phyloP scores from a whole-genome alignment of 306 rosid species.

The apple (Malus domestica) region ASM211411v1 NC_041803.1:14211501-14212000 shows the following conservation, averaged over 20 bases:
- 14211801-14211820: slow-evolving; percentile 5
- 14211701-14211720: slow-evolving; percentile 74
- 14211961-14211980: not conserved
- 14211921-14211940: slow-evolving; percentile 44
- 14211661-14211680: slow-evolving; percentile 45
- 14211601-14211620: not conserved
- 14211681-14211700: slow-evolving; percentile 30
- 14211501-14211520: not conserved
- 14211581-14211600: not conserved
- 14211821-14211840: slow-evolving; percentile 11
- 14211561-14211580: not conserved
- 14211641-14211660: slow-evolving; percentile 49
- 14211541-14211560: not conserved
- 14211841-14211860: slow-evolving; percentile 47
- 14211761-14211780: not conserved
- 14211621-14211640: slow-evolving; percentile 19
- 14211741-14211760: slow-evolving; percentile 10
- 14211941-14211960: not conserved
- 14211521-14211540: not conserved
- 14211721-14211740: not conserved
- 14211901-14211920: slow-evolving; percentile 52
- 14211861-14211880: slow-evolving; percentile 76
- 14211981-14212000: slow-evolving; percentile 2
- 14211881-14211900: slow-evolving; percentile 66
- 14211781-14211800: not conserved